Conservation (phyloP, 306 rosid species). For the Cucurbita moschata region DNA sequence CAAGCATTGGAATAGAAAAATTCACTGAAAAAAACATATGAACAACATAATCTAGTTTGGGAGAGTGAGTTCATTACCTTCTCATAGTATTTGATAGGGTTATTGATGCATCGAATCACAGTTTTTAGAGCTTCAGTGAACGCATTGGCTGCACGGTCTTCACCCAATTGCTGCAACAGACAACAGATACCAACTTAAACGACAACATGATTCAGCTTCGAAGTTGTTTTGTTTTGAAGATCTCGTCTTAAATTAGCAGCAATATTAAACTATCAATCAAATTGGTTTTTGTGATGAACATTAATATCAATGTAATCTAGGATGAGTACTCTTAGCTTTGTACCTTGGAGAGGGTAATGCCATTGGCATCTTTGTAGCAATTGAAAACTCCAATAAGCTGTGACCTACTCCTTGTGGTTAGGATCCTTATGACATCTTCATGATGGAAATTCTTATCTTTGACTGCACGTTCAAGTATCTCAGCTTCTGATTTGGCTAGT, state of each 20-base stretch:
- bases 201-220: not conserved
- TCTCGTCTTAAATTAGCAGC: not conserved
- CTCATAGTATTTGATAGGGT: slow-evolving; percentile 56
- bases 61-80: slow-evolving; percentile 31
- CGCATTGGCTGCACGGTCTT: slow-evolving; percentile 20
- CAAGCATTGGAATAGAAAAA: not conserved
- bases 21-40: too few species aligned
- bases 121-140: slow-evolving; percentile 42
- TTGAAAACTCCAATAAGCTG: slow-evolving; percentile 70
- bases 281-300: not conserved
- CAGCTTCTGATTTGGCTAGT: slow-evolving; percentile 40
- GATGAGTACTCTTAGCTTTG: not conserved
- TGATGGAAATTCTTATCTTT: slow-evolving; percentile 36
- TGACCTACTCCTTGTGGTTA: slow-evolving; percentile 56
- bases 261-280: not conserved
- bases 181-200: not conserved
- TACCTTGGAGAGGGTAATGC: slow-evolving; percentile 58
- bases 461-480: slow-evolving; percentile 51
- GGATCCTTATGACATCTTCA: slow-evolving; percentile 56
- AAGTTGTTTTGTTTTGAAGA: not conserved
- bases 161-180: slow-evolving; percentile 33
- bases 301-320: not conserved
- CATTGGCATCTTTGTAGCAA: slow-evolving; percentile 47
- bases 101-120: slow-evolving; percentile 36
- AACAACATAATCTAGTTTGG: not conserved